Evolutionary conservation across 805 yeast species (phyloP).

Genomic region (Metschnikowia santaceciliae): DNA sequence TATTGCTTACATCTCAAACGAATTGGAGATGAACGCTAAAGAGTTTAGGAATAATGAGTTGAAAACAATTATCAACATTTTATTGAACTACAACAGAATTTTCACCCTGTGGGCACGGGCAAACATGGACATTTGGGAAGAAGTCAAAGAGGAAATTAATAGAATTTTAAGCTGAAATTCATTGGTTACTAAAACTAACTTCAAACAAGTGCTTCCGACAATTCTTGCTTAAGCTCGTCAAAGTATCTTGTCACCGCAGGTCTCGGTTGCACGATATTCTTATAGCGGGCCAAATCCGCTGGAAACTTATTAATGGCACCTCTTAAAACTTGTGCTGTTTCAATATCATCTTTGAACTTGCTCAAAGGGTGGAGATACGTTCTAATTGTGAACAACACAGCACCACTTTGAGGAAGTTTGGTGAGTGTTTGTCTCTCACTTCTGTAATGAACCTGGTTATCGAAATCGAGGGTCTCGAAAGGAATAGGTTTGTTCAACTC

Average conservation of each 20-base stretch:
- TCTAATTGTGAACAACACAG: constrained; percentile 49
- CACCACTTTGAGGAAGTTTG: constrained; percentile 46
- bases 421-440: constrained; percentile 58
- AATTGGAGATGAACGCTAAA: constrained; percentile 43
- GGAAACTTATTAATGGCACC: constrained; percentile 67
- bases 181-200: background rate
- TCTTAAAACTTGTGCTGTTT: constrained; percentile 45
- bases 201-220: background rate
- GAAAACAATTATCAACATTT: constrained; percentile 48
- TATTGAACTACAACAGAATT: constrained; percentile 50
- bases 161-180: constrained; percentile 4
- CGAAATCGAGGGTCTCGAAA: constrained; percentile 32
- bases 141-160: constrained; percentile 43
- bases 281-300: constrained; percentile 55
- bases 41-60: constrained; percentile 49
- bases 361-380: constrained; percentile 56
- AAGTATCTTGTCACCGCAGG: constrained; percentile 46
- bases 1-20: constrained; percentile 39
- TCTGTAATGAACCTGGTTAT: constrained; percentile 49
- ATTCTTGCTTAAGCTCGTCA: constrained; percentile 8
- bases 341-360: constrained; percentile 43
- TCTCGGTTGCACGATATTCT: constrained; percentile 66
- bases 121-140: constrained; percentile 66
- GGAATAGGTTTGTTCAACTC: constrained; percentile 23
- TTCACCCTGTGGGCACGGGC: constrained; percentile 64